Percentiles rank a stretch among this genome's conserved stretches.
Evolutionary conservation across 148 eudicot species (phyloP).

Genomic region (Persicaria maculosa): DNA sequence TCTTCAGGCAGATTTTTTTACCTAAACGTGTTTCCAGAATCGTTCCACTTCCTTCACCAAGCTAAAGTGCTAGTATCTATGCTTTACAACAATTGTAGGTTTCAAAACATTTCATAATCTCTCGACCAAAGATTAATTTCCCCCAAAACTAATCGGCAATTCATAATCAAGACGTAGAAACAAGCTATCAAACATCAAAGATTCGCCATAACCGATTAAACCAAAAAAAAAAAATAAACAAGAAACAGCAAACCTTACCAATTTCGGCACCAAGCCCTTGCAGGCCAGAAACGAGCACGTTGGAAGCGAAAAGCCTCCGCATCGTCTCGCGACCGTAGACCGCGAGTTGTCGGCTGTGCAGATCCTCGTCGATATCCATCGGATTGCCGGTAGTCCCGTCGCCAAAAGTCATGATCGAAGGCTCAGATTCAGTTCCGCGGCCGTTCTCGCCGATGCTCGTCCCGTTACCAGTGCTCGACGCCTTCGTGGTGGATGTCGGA

Average conservation of each 20-base stretch:
- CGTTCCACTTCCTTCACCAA: not conserved
- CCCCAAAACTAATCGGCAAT: no score
- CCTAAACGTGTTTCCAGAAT: not conserved
- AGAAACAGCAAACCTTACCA: conserved; percentile 27
- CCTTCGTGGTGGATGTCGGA: conserved; percentile 14
- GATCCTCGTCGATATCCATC: conserved; percentile 66
- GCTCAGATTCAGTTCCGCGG: conserved; percentile 23
- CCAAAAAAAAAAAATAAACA: not conserved
- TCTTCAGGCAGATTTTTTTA: no score
- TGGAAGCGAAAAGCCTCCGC: conserved; percentile 66
- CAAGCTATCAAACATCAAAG: not conserved
- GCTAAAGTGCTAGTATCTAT: not conserved
- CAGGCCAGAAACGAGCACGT: conserved; percentile 63
- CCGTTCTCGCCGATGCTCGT: conserved; percentile 15
- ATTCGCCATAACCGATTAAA: not conserved
- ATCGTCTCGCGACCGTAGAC: conserved; percentile 86
- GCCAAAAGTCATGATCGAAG: conserved; percentile 21
- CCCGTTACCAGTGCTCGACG: conserved; percentile 12
- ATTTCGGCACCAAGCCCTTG: conserved; percentile 86
- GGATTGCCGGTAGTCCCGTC: conserved; percentile 18
- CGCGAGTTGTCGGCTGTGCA: conserved; percentile 81
- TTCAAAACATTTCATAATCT: not conserved
- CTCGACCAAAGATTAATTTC: not conserved
- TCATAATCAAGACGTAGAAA: not conserved
- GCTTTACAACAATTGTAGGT: not conserved